phyloP scores from a whole-genome alignment of 371 early-diverging fungal genomes.

The Umbelopsis sp. region DNA sequence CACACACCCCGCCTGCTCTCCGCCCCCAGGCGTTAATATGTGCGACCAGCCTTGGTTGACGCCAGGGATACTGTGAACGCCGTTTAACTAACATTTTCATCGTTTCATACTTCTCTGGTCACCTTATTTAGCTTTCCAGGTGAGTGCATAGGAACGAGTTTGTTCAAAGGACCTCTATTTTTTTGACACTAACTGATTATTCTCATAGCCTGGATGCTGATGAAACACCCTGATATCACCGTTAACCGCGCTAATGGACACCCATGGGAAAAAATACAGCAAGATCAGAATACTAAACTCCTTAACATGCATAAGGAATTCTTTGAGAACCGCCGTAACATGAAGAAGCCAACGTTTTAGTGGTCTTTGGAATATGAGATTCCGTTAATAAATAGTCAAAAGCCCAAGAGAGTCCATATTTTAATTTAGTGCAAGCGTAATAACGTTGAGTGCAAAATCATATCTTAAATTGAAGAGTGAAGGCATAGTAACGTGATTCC shows the following conservation, averaged over 20 bases:
- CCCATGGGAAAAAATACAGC: slow-evolving; percentile 50
- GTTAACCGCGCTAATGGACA: slow-evolving; percentile 49
- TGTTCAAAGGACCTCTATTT: background rate
- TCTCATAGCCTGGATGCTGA: slow-evolving; percentile 40
- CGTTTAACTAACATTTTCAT: background rate
- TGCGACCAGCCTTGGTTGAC: background rate
- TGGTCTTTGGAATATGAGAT: background rate
- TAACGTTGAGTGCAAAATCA: background rate
- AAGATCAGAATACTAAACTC: slow-evolving; percentile 53
- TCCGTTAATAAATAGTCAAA: background rate
- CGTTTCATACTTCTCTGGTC: background rate
- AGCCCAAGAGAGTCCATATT: no score
- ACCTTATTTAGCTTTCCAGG: slow-evolving; percentile 25
- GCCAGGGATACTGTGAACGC: background rate
- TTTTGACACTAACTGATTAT: background rate
- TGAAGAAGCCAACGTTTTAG: slow-evolving; percentile 15
- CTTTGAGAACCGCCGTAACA: slow-evolving; percentile 19
- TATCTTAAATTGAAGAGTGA: no score
- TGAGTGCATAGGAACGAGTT: slow-evolving; percentile 10
- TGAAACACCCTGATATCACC: slow-evolving; percentile 53
- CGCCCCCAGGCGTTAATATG: slow-evolving; percentile 19
- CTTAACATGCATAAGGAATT: slow-evolving; percentile 22
- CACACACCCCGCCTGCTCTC: slow-evolving; percentile 19
- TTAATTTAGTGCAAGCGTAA: background rate
- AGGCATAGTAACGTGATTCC: no score